phyloP scores from a whole-genome alignment of 2,329 filamentous ascomycete species.

The Orbilia quercus region DNA sequence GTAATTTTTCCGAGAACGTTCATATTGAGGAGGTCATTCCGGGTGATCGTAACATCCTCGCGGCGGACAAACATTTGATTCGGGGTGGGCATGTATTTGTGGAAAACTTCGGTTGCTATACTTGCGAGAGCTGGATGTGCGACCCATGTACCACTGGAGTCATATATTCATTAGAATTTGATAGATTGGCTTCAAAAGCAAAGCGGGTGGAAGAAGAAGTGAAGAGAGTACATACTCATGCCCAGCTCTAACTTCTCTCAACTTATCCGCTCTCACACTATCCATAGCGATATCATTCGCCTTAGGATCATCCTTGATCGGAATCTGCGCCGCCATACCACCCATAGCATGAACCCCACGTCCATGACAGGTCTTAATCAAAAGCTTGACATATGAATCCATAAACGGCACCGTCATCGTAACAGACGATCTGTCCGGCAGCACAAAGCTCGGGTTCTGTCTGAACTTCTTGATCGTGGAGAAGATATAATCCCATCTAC shows the following conservation, averaged over 20 bases:
- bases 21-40: slow-evolving; percentile 96
- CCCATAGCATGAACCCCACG: slow-evolving; percentile 98
- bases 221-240: slow-evolving; percentile 73
- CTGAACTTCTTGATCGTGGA: slow-evolving; percentile 99
- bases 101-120: slow-evolving; percentile 93
- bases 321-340: slow-evolving; percentile 98
- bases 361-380: slow-evolving; percentile 98
- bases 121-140: slow-evolving; percentile 90
- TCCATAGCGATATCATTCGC: slow-evolving; percentile 97
- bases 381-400: slow-evolving; percentile 94
- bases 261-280: slow-evolving; percentile 90
- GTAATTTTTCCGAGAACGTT: slow-evolving; percentile 93
- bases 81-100: slow-evolving; percentile 97
- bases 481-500: slow-evolving; percentile 99
- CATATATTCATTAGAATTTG: slow-evolving; percentile 11
- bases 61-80: slow-evolving; percentile 94
- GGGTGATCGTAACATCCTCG: slow-evolving; percentile 86
- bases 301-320: slow-evolving; percentile 91
- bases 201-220: neutral
- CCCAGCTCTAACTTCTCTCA: slow-evolving; percentile 92
- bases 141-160: slow-evolving; percentile 78
- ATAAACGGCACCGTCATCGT: slow-evolving; percentile 99
- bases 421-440: slow-evolving; percentile 88
- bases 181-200: neutral
- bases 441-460: slow-evolving; percentile 89